Conservation (phyloP, 2,329 filamentous ascomycete genomes). For the Phialophora macrospora region DNA sequence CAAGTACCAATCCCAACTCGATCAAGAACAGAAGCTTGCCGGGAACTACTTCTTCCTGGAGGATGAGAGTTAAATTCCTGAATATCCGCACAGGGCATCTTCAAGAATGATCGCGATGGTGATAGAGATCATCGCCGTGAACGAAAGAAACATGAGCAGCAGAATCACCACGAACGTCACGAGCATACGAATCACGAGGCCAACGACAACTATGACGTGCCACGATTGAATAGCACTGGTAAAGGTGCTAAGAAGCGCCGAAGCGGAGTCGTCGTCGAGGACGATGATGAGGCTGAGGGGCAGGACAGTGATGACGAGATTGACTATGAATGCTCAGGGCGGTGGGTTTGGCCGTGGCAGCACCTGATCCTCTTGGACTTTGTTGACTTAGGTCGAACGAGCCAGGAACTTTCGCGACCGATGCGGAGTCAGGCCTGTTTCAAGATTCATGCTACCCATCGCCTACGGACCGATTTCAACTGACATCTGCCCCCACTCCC, state of each 20-base stretch:
- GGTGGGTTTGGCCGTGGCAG: constrained; percentile 48
- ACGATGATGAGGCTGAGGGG: constrained; percentile 67
- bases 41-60: constrained; percentile 99
- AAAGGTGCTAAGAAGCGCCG: constrained; percentile 47
- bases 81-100: constrained; percentile 50
- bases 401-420: neutral
- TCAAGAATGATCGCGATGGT: constrained; percentile 30
- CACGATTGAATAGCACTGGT: constrained; percentile 50
- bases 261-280: constrained; percentile 61
- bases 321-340: constrained; percentile 49
- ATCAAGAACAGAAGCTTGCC: constrained; percentile 92
- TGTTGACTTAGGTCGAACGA: neutral
- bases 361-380: neutral
- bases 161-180: constrained; percentile 43
- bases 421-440: neutral
- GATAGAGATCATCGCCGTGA: constrained; percentile 28
- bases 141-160: constrained; percentile 23
- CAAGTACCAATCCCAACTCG: constrained; percentile 92
- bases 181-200: constrained; percentile 43
- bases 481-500: neutral
- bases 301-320: constrained; percentile 68
- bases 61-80: constrained; percentile 73
- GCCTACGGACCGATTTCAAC: neutral
- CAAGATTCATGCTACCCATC: neutral
- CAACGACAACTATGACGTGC: constrained; percentile 45